Base-by-base conservation (phyloP, 768 basidiomycete species). In the Mycena leptocephala region DNA sequence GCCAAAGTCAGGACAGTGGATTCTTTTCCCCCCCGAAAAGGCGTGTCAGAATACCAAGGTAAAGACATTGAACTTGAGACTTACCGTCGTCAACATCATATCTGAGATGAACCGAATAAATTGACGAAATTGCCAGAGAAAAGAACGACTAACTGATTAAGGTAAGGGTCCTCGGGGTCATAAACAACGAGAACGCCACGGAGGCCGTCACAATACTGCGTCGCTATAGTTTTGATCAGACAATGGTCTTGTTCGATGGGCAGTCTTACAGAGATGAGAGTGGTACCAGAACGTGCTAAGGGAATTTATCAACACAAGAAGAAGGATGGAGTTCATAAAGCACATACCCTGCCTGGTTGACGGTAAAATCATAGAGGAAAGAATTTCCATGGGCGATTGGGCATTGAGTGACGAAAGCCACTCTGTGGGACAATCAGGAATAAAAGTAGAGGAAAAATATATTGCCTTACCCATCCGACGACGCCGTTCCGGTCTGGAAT, bases 1-100 rank as follows among this genome's bases (percentile, higher is more conserved):
- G 86, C 82, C n/a, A 90, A 80, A 1, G 85, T 86, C 51, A 90
- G 85, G 32, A 90, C 65, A 3, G 89, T 89, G n/a, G 63, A 79
- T 48, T 87, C 89, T 88, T n/a, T n/a, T n/a, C n/a, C n/a, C n/a
- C n/a, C n/a, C n/a, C n/a, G n/a, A n/a, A n/a, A n/a, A n/a, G n/a
- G n/a, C n/a, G n/a, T n/a, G n/a, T n/a, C n/a, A n/a, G n/a, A n/a
- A n/a, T n/a, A n/a, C n/a, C n/a, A n/a, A n/a, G n/a, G n/a, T n/a
- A n/a, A n/a, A n/a, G n/a, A n/a, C n/a, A n/a, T 39, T 39, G 43
- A 14, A 18, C 18, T 4, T 9, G 43, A 24, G 26, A 24, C 53
- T 14, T 24, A 55, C 53, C 66, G 16, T 41, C 62, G 18, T 63
- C 39, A 28, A 43, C 62, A 39, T 41, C 48, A 7, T 46, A 46